Conservation (phyloP, 345 rosid species). For the Populus alba region DNA sequence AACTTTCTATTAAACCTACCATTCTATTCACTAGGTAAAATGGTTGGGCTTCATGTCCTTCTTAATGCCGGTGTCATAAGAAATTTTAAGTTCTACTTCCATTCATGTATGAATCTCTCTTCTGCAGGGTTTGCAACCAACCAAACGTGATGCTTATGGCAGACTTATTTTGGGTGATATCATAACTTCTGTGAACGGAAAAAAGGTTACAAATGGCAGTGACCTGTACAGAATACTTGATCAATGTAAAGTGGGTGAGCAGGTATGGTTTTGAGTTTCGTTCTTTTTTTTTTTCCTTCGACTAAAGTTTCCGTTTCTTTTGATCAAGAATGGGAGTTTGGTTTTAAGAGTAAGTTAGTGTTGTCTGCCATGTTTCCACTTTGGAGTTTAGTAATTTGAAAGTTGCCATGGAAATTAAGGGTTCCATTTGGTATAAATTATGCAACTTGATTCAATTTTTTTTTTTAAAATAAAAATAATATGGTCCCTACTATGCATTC, state of each 20-base stretch:
- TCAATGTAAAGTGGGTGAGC: conserved; percentile 84
- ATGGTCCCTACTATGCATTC: too few species aligned
- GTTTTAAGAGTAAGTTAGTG: not conserved
- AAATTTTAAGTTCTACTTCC: not conserved
- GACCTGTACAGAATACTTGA: conserved; percentile 90
- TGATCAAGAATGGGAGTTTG: not conserved
- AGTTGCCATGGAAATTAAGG: not conserved
- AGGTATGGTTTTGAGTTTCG: conserved; percentile 37
- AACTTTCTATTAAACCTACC: not conserved
- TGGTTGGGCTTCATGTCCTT: not conserved
- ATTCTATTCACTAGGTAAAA: not conserved
- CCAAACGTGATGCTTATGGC: conserved; percentile 89
- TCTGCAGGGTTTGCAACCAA: conserved; percentile 70
- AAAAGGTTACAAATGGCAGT: conserved; percentile 71
- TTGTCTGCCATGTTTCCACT: too few species aligned
- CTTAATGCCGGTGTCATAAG: not conserved
- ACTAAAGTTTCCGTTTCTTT: not conserved
- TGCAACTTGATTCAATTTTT: too few species aligned
- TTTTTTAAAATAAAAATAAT: too few species aligned
- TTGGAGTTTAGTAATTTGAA: not conserved
- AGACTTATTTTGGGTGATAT: conserved; percentile 87
- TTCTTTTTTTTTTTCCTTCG: not conserved
- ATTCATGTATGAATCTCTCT: conserved; percentile 13
- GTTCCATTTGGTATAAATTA: not conserved
- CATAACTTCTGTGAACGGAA: conserved; percentile 82